A percentile compares a stretch with the other conserved stretches of the same genome.
Conservation (phyloP, 1,139 yeast species). For the Sugiyamaella sp. region DNA sequence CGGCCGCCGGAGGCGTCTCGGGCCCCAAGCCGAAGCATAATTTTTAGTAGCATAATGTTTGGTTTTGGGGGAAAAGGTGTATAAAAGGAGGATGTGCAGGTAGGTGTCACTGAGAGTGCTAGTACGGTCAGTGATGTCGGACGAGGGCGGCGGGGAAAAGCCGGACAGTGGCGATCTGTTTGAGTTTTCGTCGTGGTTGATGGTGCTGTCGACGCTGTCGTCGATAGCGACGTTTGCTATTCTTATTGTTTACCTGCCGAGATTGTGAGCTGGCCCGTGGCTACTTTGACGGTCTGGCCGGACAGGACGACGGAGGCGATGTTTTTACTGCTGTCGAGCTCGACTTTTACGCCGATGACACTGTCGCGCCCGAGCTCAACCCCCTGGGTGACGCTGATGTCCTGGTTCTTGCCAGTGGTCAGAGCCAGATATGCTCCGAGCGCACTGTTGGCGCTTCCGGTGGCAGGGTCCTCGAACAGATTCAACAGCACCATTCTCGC, state of each 20-base stretch:
- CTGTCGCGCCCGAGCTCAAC: constrained; percentile 24
- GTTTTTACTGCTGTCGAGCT: constrained; percentile 1
- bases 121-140: too few species aligned
- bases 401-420: constrained; percentile 1
- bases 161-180: constrained; percentile 7
- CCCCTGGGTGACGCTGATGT: constrained; percentile 21
- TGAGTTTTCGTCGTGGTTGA: constrained; percentile 14
- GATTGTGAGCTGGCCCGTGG: constrained; percentile 5
- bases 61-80: too few species aligned
- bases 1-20: too few species aligned
- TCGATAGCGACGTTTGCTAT: constrained; percentile 11
- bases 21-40: too few species aligned
- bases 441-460: constrained; percentile 25
- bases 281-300: constrained; percentile 13
- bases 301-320: constrained; percentile 1
- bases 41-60: too few species aligned
- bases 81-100: too few species aligned
- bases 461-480: constrained; percentile 24
- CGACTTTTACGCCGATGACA: constrained; percentile 12
- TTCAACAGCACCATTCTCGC: constrained; percentile 23
- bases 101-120: too few species aligned
- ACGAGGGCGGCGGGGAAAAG: too few species aligned
- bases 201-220: constrained; percentile 14
- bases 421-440: constrained; percentile 20
- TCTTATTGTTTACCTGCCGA: constrained; percentile 16